A percentile compares a stretch with the other conserved stretches of the same genome.
phyloP scores from a whole-genome alignment of 805 yeast species.

The Yamadazyma sp. region DNA sequence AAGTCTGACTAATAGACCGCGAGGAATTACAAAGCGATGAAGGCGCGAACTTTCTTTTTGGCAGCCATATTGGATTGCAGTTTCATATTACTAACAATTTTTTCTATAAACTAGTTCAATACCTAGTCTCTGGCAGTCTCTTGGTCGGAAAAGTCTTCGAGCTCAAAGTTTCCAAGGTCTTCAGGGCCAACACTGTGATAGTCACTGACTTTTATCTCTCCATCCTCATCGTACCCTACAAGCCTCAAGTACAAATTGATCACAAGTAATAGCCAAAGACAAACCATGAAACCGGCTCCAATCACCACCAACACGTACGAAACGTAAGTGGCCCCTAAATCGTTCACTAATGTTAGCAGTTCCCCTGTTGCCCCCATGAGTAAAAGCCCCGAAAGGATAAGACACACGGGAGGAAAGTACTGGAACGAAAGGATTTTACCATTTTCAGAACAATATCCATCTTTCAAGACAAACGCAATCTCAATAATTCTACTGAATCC shows the following conservation, averaged over 20 bases:
- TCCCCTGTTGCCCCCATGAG: constrained; percentile 96
- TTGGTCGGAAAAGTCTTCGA: constrained; percentile 32
- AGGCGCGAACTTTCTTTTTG: constrained; percentile 2
- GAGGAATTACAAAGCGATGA: constrained; percentile 7
- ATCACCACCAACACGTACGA: constrained; percentile 72
- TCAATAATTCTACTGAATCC: constrained; percentile 78
- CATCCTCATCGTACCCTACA: constrained; percentile 44
- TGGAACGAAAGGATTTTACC: constrained; percentile 70
- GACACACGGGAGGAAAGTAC: constrained; percentile 78
- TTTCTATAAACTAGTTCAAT: background rate
- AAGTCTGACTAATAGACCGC: constrained; percentile 9
- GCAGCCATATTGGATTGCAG: no score
- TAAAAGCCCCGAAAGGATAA: constrained; percentile 73
- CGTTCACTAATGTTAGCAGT: constrained; percentile 68
- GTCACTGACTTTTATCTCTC: constrained; percentile 22
- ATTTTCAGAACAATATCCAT: constrained; percentile 41
- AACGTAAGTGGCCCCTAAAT: constrained; percentile 80
- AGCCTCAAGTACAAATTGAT: constrained; percentile 55
- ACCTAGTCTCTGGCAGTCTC: constrained; percentile 10
- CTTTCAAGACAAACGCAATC: constrained; percentile 72
- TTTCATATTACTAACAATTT: background rate
- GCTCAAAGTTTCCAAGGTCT: constrained; percentile 34
- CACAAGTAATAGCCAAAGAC: constrained; percentile 62
- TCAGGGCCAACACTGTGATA: constrained; percentile 19
- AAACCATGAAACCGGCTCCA: constrained; percentile 72